Evolutionary conservation across 192 early-diverging fungal genomes (phyloP), one percentile per base, ranked within the genome.

Genomic region (Thamnidium elegans): DNA sequence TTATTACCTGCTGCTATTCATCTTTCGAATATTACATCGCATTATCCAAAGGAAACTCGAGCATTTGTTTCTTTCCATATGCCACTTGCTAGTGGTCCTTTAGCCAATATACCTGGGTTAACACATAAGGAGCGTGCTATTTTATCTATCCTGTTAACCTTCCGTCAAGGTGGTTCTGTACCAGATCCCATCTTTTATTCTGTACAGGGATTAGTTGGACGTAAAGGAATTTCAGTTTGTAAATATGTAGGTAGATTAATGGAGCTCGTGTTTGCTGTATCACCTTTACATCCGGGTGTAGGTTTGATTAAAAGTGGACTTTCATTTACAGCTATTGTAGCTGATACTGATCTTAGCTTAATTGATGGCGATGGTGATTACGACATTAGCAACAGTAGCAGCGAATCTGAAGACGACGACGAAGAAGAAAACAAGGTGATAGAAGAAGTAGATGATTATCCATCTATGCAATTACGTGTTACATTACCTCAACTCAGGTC

Each of bases 11-110:
- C 70, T 10, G 60, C 77, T 11, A 68, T 85, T 6, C 43, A 75
- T 58, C 73, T 62, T 31, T 62, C 60, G 3, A 62, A 62, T 19
- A 13, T 62, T 15, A 48, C 60, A 2, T 50, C 46, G 0, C 60
- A 62, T 62, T 62, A 77, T 50, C 79, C 79, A 11, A 82, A 82
- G 36, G 83, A 85, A 67, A 69, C 83, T 10, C 34, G 83, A 31
- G 79, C 83, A 4, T 71, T 78, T 30, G 66, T 74, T 0, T 74
- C 79, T 10, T 82, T 80, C 62, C 74, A 81, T 47, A 68, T 82
- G 54, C 74, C 79, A 31, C 60, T 85, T 0, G 69, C 83, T 1
- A 78, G 79, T 14, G 83, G 83, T 5, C 69, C 77, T 0, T 74
- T 82, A 6, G 69, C 77, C 9, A 80, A 82, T 62, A 67, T 78